Conservation (phyloP, 768 basidiomycete genomes). For the Psilocybe azurescens region DNA sequence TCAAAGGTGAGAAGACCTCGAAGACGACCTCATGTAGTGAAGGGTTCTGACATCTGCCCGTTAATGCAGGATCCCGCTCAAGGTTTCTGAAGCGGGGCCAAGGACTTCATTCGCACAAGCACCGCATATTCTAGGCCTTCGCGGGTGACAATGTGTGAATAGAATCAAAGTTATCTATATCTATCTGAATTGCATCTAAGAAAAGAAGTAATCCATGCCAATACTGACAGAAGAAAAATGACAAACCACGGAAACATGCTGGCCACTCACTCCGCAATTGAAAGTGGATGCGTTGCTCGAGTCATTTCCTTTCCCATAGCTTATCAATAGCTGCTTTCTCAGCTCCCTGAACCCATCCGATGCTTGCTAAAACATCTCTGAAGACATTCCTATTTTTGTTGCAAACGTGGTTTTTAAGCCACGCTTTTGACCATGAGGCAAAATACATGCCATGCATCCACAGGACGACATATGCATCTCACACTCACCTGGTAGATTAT, state of each 20-base stretch:
- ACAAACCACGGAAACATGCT: not conserved
- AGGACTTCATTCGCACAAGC: not conserved
- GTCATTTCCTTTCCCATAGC: not conserved
- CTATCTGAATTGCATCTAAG: not conserved
- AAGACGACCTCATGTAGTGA: not conserved
- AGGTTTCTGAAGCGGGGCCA: not conserved
- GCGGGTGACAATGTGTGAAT: not conserved
- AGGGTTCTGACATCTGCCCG: not conserved
- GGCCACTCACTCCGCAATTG: not conserved
- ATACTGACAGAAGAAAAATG: slow-evolving; percentile 1
- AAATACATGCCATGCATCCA: not conserved
- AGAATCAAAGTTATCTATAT: not conserved
- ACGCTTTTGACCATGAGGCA: not conserved
- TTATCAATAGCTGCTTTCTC: slow-evolving; percentile 5
- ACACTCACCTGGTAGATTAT: not conserved
- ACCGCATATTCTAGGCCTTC: not conserved
- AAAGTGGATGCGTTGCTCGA: not conserved
- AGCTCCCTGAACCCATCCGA: not conserved
- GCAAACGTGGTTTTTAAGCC: not conserved
- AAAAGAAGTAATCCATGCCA: not conserved
- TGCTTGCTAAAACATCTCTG: not conserved
- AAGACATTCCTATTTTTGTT: not conserved
- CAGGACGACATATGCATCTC: too few species aligned
- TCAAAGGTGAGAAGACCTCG: not conserved
- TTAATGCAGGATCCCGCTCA: not conserved